phyloP scores from a whole-genome alignment of 345 rosid species.

The Citrus hindsii region DNA sequence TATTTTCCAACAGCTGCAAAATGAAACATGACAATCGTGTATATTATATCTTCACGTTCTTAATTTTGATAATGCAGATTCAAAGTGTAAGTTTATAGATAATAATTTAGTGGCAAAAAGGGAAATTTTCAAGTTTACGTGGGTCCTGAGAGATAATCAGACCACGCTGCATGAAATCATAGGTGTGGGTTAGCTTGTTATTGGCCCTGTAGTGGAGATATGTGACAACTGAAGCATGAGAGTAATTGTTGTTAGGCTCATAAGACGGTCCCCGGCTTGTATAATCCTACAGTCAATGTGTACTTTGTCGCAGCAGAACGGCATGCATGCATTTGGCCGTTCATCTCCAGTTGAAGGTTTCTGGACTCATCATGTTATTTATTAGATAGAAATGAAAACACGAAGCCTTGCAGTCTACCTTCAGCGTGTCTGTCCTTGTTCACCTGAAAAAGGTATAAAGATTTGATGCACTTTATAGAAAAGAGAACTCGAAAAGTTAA shows the following conservation, averaged over 20 bases:
- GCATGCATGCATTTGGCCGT: too few relatives aligned
- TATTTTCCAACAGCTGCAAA: not conserved
- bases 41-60: too few relatives aligned
- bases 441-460: not conserved
- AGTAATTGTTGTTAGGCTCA: constrained; percentile 14
- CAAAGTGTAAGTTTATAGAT: too few relatives aligned
- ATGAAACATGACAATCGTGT: not conserved
- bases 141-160: not conserved
- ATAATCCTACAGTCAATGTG: constrained; percentile 20
- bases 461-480: not conserved
- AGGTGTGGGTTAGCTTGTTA: constrained; percentile 20
- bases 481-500: not conserved
- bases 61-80: too few relatives aligned
- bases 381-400: too few relatives aligned
- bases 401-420: too few relatives aligned
- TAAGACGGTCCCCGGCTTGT: constrained; percentile 28
- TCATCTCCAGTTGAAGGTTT: constrained; percentile 19
- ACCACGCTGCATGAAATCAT: constrained; percentile 27
- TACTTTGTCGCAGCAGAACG: constrained; percentile 13
- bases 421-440: not conserved
- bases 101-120: not conserved
- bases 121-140: not conserved
- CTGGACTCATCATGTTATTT: constrained; percentile 22
- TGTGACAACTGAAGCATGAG: constrained; percentile 34
- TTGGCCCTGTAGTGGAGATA: constrained; percentile 26